A percentile compares a stretch with the other conserved stretches of the same genome.
Evolutionary conservation across 139 green algal genomes (phyloP).

Genomic region (Micractinium sp.): DNA sequence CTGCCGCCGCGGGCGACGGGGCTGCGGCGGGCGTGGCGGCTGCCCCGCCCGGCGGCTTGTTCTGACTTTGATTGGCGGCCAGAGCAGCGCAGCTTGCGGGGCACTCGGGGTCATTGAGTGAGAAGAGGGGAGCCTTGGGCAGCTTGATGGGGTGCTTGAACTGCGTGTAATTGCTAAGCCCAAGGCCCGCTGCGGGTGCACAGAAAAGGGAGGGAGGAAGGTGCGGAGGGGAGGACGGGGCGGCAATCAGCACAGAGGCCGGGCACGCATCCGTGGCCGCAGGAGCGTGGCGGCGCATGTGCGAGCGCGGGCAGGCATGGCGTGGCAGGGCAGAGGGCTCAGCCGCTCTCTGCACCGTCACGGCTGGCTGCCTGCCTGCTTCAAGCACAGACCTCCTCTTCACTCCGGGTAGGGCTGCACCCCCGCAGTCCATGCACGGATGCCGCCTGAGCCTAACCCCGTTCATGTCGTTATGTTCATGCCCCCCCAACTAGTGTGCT

Average conservation of each 20-base stretch:
- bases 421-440: too few species aligned
- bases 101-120: not conserved
- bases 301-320: too few species aligned
- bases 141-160: not conserved
- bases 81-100: not conserved
- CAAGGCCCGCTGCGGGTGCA: slow-evolving; percentile 7
- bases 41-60: not conserved
- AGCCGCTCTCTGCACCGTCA: too few species aligned
- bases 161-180: not conserved
- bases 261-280: too few species aligned
- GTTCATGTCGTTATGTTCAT: too few species aligned
- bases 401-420: too few species aligned
- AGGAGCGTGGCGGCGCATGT: too few species aligned
- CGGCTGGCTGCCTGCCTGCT: too few species aligned
- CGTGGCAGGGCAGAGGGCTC: too few species aligned
- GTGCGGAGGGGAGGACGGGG: not conserved
- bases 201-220: not conserved
- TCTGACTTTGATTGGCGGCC: not conserved
- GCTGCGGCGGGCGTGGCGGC: not conserved
- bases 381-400: too few species aligned
- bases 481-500: not conserved
- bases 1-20: not conserved
- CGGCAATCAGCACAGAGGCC: not conserved
- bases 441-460: too few species aligned
- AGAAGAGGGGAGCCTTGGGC: slow-evolving; percentile 2